A percentile compares a stretch with the other conserved stretches of the same genome.
Evolutionary conservation across 2,329 filamentous ascomycete species (phyloP).

Genomic region (Cladosporium cucumerinum): DNA sequence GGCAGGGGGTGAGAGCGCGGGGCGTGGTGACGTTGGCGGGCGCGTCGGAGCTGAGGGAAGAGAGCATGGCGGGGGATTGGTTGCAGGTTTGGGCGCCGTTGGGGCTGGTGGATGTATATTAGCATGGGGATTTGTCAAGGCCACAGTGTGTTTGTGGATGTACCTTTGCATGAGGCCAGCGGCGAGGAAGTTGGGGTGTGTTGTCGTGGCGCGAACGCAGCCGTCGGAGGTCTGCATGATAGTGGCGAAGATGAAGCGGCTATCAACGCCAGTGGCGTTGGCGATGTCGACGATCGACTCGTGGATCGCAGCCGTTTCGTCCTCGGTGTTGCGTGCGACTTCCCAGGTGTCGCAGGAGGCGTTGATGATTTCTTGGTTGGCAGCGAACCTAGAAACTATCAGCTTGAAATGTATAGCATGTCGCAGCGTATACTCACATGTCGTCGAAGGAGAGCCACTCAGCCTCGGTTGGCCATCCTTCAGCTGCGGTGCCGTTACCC

Average conservation of each 20-base stretch:
- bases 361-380: constrained; percentile 37
- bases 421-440: constrained; percentile 36
- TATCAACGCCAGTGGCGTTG: constrained; percentile 36
- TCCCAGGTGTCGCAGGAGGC: constrained; percentile 38
- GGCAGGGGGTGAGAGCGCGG: constrained; percentile 39
- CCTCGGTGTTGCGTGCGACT: constrained; percentile 37
- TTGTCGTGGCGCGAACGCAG: constrained; percentile 46
- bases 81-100: constrained; percentile 41
- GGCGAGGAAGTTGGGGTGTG: constrained; percentile 42
- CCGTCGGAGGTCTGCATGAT: constrained; percentile 48
- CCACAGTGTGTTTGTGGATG: constrained; percentile 27
- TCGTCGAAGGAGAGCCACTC: constrained; percentile 28
- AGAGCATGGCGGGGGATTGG: constrained; percentile 19
- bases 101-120: constrained; percentile 3
- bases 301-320: constrained; percentile 40
- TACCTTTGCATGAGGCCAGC: constrained; percentile 49
- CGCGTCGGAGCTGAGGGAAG: constrained; percentile 28
- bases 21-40: constrained; percentile 29
- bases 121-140: background rate
- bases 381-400: constrained; percentile 29
- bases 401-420: constrained; percentile 21
- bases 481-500: constrained; percentile 22
- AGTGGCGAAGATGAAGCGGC: constrained; percentile 45
- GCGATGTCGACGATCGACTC: constrained; percentile 37
- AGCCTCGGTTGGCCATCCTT: constrained; percentile 29